phyloP scores from a whole-genome alignment of 805 yeast species.

The Danielia reshetovae region DNA sequence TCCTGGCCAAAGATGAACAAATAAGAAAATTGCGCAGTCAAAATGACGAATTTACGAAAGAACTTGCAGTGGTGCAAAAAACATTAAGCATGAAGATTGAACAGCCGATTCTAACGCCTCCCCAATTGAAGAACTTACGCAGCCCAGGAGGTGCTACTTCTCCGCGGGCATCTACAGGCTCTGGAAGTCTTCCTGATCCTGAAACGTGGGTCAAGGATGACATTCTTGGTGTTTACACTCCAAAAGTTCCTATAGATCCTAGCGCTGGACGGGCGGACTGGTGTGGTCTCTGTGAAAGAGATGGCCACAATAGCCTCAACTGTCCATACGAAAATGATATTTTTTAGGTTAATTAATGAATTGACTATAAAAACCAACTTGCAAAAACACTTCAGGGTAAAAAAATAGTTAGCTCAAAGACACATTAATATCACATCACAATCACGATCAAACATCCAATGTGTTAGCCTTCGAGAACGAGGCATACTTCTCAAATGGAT shows the following conservation, averaged over 20 bases:
- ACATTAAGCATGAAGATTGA: background rate
- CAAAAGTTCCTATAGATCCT: constrained; percentile 52
- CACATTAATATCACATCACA: background rate
- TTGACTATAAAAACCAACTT: background rate
- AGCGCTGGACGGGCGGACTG: constrained; percentile 72
- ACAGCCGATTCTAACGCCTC: background rate
- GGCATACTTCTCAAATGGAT: constrained; percentile 58
- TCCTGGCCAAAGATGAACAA: constrained; percentile 24
- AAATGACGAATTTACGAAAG: background rate
- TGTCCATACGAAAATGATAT: constrained; percentile 80
- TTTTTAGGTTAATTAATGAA: constrained; percentile 25
- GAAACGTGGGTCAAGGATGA: constrained; percentile 3
- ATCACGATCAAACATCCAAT: background rate
- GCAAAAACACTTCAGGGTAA: background rate
- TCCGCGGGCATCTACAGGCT: background rate
- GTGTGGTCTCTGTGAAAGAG: constrained; percentile 92
- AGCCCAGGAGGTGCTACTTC: background rate
- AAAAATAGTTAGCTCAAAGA: no score
- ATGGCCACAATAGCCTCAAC: constrained; percentile 82
- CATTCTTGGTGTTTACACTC: constrained; percentile 45
- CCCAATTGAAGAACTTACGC: background rate
- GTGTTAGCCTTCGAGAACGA: constrained; percentile 51
- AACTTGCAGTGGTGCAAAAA: background rate
- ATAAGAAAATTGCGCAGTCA: constrained; percentile 17
- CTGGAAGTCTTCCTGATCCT: constrained; percentile 1